Conservation (phyloP, 352 stramenopile genomes). For the Halophytophthora batemanensis region DNA sequence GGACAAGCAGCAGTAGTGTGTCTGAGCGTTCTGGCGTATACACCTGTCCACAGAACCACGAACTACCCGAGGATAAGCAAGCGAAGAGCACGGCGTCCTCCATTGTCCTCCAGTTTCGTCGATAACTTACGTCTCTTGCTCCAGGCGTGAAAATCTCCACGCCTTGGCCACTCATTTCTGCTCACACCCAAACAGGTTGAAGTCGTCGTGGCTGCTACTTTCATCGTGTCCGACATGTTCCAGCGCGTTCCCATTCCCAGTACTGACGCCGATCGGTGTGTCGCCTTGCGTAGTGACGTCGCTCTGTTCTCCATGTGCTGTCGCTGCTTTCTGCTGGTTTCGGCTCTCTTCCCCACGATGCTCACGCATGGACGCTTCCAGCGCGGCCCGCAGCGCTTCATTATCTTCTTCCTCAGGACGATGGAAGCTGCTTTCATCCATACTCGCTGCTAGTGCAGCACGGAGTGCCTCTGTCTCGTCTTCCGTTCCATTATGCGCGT, state of each 20-base stretch:
- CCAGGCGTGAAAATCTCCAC: background rate
- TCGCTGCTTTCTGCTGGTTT: no score
- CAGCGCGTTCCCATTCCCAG: no score
- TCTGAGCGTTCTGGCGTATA: no score
- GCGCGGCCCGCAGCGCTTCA: conserved; percentile 6
- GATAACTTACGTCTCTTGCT: no score
- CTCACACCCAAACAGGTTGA: conserved; percentile 28
- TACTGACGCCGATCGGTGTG: no score
- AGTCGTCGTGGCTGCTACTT: conserved; percentile 22
- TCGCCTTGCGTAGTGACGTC: background rate
- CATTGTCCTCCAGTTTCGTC: no score
- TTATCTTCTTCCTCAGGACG: no score
- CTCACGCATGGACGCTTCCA: conserved; percentile 10
- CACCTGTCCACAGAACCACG: no score
- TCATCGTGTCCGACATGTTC: no score
- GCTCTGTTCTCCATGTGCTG: background rate
- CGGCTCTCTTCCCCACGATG: background rate
- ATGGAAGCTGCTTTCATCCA: conserved; percentile 5
- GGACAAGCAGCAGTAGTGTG: conserved; percentile 11
- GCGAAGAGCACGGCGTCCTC: background rate
- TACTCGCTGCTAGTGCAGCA: conserved; percentile 7
- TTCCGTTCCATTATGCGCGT: background rate
- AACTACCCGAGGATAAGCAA: conserved; percentile 1
- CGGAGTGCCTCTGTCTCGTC: conserved; percentile 11
- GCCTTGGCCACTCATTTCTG: conserved; percentile 13